Evolutionary conservation across 2,329 filamentous ascomycete species (phyloP), one percentile per base, ranked within the genome.

Genomic region (Lachnellula cervina): DNA sequence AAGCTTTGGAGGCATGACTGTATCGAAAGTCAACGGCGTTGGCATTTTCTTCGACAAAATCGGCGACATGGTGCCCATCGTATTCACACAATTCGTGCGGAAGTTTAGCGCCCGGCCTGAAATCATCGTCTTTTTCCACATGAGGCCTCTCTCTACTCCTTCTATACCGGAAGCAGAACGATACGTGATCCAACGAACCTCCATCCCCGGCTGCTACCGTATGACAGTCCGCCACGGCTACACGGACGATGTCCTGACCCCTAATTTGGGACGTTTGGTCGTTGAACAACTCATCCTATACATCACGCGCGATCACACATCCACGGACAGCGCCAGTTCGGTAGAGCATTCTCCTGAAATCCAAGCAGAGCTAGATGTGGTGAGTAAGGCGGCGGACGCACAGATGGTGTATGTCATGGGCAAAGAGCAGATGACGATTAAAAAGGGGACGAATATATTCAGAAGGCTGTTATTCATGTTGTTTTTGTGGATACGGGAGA

Each of bases 11-110:
- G 69, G 69, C 9, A 66, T 64, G 28, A 58, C 51, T 19, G 62
- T 80, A n/a, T 77, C 75, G 28, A 73, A 72, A 0, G 80, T 82
- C 51, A 76, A 75, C 54, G 88, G 77, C 28, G 78, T 82, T 6
- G 88, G 86, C 1, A 83, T 92, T 53, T 91, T 89, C 74, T 90
- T 92, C 68, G 88, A 92, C 72, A 91, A 92, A 71, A 78, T 81
- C 1, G 87, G 88, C 44, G 78, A 82, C 38, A 78, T 79, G 5
- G 82, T 81, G 0, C 87, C 86, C 1, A 80, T 79, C 7, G 84
- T 87, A 9, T 90, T 89, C 68, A 81, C 83, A 3, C 85, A 91
- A 51, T 91, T 90, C 66, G 75, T 89, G 9, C 80, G 78, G 50
- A 90, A 90, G 66, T 85, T 91, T 59, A 80, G 81, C 47, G 81